Conservation (phyloP, 768 basidiomycete species). For the Tricholoma bakamatsutake region DNA sequence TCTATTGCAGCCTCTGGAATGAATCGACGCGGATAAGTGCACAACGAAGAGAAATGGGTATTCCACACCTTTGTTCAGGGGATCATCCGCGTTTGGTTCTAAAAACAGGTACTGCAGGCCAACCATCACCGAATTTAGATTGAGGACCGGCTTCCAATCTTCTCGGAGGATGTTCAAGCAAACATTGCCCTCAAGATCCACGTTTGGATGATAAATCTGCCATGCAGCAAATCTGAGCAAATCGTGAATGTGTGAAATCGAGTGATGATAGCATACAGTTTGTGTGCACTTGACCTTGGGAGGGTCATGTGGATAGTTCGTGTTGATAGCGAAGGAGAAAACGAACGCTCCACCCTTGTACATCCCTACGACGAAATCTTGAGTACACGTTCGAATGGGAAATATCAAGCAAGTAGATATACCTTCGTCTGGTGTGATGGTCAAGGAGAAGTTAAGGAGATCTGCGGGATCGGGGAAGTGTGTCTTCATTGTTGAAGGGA, state of each 20-base stretch:
- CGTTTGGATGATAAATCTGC: slow-evolving; percentile 98
- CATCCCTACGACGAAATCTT: slow-evolving; percentile 61
- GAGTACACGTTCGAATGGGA: slow-evolving; percentile 3
- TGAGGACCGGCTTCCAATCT: slow-evolving; percentile 99
- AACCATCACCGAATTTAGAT: slow-evolving; percentile 97
- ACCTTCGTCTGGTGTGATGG: slow-evolving; percentile 97
- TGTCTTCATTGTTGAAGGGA: slow-evolving; percentile 95
- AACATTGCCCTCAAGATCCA: slow-evolving; percentile 97
- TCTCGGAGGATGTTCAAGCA: slow-evolving; percentile 98
- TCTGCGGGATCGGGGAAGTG: slow-evolving; percentile 88
- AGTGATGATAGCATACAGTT: slow-evolving; percentile 49
- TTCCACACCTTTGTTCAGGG: slow-evolving; percentile 93
- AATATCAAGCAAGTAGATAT: slow-evolving; percentile 14
- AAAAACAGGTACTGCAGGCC: slow-evolving; percentile 97
- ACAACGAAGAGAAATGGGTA: neutral
- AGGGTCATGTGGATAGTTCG: slow-evolving; percentile 98
- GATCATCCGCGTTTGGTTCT: slow-evolving; percentile 98
- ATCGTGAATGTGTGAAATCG: neutral
- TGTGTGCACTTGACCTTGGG: slow-evolving; percentile 98
- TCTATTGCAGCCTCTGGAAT: slow-evolving; percentile 88
- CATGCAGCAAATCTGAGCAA: slow-evolving; percentile 4
- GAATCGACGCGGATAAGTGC: slow-evolving; percentile 3
- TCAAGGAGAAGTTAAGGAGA: slow-evolving; percentile 94
- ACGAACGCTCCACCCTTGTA: slow-evolving; percentile 93
- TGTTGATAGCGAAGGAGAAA: slow-evolving; percentile 95